Percentiles rank a stretch among this genome's conserved stretches.
Evolutionary conservation across 441 rosid species (phyloP).

Genomic region (Arabidopsis hybrid): DNA sequence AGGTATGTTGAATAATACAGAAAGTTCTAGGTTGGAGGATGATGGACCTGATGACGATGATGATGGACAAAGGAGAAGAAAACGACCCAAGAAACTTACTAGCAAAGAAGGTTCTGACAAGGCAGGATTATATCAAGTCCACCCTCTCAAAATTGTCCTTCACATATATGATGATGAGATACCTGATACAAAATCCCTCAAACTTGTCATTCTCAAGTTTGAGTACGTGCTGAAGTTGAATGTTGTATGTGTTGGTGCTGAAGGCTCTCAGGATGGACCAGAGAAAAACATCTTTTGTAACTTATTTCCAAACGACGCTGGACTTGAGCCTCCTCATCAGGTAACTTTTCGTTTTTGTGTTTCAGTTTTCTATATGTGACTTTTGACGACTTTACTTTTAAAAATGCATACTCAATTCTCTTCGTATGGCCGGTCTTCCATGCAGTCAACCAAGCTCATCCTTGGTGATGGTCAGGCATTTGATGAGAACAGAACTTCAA

Average conservation of each 20-base stretch:
- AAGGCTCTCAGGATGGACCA: conserved; percentile 75
- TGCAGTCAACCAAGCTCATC: conserved; percentile 86
- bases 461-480: conserved; percentile 64
- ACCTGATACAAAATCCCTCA: conserved; percentile 67
- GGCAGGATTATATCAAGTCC: conserved; percentile 73
- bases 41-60: conserved; percentile 90
- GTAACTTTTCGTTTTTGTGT: conserved; percentile 40
- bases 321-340: conserved; percentile 92
- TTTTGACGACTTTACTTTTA: neutral
- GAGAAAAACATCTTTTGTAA: conserved; percentile 79
- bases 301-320: conserved; percentile 88
- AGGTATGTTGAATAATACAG: conserved; percentile 65
- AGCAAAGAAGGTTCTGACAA: conserved; percentile 68
- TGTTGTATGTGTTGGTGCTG: conserved; percentile 80
- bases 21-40: conserved; percentile 79
- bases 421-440: conserved; percentile 11
- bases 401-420: conserved; percentile 14
- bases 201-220: conserved; percentile 76
- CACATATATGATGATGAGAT: conserved; percentile 73
- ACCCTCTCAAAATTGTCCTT: conserved; percentile 78
- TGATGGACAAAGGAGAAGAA: conserved; percentile 93
- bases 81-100: conserved; percentile 71
- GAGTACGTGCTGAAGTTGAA: conserved; percentile 87
- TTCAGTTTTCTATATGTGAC: conserved; percentile 12
- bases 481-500: conserved; percentile 76